These are phyloP conservation scores for Epichloe gansuensis DNA, from an alignment of 2,329 filamentous ascomycete species.

Conservation along the genomic window DNA sequence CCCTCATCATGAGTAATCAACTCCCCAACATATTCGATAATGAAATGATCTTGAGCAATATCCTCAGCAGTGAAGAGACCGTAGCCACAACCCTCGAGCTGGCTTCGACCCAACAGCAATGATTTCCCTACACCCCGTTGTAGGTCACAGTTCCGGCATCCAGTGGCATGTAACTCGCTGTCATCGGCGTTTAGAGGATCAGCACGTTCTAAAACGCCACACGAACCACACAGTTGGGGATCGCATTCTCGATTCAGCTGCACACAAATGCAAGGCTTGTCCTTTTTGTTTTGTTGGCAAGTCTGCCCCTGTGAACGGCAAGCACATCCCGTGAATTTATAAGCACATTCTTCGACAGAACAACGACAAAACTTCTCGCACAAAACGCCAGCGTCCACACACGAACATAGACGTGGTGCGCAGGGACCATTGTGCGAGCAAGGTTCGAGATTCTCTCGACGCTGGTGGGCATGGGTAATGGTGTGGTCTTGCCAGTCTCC, in stretches of 20 bases:
- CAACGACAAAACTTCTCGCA: constrained; percentile 65
- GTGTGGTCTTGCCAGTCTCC: constrained; percentile 45
- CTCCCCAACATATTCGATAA: constrained; percentile 73
- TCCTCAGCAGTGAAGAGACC: constrained; percentile 61
- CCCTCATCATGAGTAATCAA: constrained; percentile 58
- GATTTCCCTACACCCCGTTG: constrained; percentile 55
- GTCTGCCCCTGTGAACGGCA: constrained; percentile 49
- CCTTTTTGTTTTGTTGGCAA: constrained; percentile 42
- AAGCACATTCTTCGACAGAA: constrained; percentile 42
- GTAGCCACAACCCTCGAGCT: constrained; percentile 56
- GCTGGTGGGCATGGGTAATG: constrained; percentile 40
- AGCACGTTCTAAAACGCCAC: constrained; percentile 55
- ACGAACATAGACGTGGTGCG: constrained; percentile 45
- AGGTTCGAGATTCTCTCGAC: constrained; percentile 46
- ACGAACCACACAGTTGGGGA: constrained; percentile 57
- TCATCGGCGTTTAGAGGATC: constrained; percentile 55
- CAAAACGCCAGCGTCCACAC: constrained; percentile 45
- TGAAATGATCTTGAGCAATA: constrained; percentile 55
- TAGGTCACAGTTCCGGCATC: constrained; percentile 60
- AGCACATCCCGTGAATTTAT: constrained; percentile 53
- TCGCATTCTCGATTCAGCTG: constrained; percentile 69
- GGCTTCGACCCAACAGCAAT: constrained; percentile 56
- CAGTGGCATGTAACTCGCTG: constrained; percentile 39
- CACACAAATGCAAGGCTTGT: constrained; percentile 55
- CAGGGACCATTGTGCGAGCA: constrained; percentile 61